These are phyloP conservation scores for Vanderwaltozyma tropicalis DNA, from an alignment of 805 yeast genomes.

Conservation along the genomic window DNA sequence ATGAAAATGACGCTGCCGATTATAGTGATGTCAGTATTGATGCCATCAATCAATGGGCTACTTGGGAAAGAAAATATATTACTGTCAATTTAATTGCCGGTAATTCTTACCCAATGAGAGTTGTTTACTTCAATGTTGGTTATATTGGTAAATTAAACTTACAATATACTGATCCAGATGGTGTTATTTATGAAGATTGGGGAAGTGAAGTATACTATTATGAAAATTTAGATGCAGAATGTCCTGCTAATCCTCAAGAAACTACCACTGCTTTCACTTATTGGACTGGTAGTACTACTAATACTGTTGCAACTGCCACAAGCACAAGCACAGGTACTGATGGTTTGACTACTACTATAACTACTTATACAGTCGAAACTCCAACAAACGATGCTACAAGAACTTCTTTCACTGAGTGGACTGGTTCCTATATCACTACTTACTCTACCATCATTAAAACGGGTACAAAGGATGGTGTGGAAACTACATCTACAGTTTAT, in stretches of 20 bases:
- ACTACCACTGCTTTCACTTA: background rate
- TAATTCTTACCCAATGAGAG: constrained; percentile 12
- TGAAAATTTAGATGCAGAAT: background rate
- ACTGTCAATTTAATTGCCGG: constrained; percentile 6
- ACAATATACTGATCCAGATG: constrained; percentile 2
- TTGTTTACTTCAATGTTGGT: constrained; percentile 10
- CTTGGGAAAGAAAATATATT: constrained; percentile 1
- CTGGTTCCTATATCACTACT: background rate
- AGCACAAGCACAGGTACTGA: constrained; percentile 1
- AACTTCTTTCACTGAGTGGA: background rate
- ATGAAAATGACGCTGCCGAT: constrained; percentile 3
- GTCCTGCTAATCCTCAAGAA: constrained; percentile 1
- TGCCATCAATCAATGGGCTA: constrained; percentile 2
- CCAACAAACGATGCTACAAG: constrained; percentile 1
- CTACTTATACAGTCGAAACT: background rate
- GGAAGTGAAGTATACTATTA: background rate
- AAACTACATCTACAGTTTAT: constrained; percentile 1
- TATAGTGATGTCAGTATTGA: constrained; percentile 3
- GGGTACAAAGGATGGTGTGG: constrained; percentile 1
- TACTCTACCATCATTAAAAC: background rate
- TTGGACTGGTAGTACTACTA: constrained; percentile 1
- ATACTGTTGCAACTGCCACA: background rate
- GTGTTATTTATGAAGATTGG: constrained; percentile 1
- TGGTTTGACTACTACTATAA: background rate
- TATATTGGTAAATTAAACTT: constrained; percentile 1